phyloP scores from a whole-genome alignment of 2,329 filamentous ascomycete genomes.

The Colletotrichum gloeosporioides region DNA sequence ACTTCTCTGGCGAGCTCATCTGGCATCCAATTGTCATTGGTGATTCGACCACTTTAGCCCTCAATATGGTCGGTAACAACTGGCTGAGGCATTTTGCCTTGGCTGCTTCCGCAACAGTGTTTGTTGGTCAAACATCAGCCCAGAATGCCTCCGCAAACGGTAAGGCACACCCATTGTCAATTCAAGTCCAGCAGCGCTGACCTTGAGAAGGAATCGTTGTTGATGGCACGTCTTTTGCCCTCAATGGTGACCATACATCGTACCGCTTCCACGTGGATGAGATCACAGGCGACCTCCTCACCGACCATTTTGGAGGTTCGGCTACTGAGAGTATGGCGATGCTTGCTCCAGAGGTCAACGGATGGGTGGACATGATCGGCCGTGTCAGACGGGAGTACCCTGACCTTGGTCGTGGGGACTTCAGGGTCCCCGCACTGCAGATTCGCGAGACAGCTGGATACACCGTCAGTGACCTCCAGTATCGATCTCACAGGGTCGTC shows the following conservation, averaged over 20 bases:
- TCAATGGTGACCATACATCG: conserved; percentile 61
- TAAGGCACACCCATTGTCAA: background rate
- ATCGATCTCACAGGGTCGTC: conserved; percentile 60
- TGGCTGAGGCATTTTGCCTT: background rate
- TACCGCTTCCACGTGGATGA: conserved; percentile 69
- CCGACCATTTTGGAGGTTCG: conserved; percentile 66
- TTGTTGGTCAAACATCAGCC: background rate
- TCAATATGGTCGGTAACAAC: background rate
- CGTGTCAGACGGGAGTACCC: conserved; percentile 66
- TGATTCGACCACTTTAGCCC: background rate
- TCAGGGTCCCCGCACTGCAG: conserved; percentile 64
- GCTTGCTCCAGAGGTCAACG: conserved; percentile 44
- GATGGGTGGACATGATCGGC: conserved; percentile 58
- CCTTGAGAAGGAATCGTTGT: conserved; percentile 51
- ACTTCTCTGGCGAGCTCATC: background rate
- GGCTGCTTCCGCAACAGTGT: background rate
- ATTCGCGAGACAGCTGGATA: conserved; percentile 64
- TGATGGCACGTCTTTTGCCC: conserved; percentile 59
- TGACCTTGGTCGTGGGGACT: conserved; percentile 68
- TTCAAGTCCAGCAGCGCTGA: background rate
- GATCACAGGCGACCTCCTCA: conserved; percentile 58
- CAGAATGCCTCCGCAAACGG: background rate
- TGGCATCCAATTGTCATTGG: background rate
- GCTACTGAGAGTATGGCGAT: conserved; percentile 49
- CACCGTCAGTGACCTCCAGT: conserved; percentile 63